phyloP scores from a whole-genome alignment of 1,284 basidiomycete species.

The Pyrrhoderma lamaoense region DNA sequence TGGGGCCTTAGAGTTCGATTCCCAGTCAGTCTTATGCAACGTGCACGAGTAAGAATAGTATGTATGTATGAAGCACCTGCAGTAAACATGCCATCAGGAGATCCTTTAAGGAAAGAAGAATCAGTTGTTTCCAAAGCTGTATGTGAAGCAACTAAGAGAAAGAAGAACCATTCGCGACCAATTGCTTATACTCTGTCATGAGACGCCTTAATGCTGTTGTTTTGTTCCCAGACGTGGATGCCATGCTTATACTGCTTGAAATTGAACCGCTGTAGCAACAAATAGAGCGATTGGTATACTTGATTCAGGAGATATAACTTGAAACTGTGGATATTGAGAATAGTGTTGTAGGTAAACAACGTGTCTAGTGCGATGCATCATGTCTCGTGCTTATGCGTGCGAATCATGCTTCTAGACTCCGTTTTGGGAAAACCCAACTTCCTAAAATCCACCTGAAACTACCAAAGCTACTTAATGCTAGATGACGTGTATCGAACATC shows the following conservation, averaged over 20 bases:
- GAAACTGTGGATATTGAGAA: too few relatives aligned
- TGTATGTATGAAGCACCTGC: conserved; percentile 67
- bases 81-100: conserved; percentile 89
- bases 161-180: conserved; percentile 52
- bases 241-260: conserved; percentile 23
- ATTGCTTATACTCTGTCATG: conserved; percentile 91
- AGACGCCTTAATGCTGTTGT: conserved; percentile 70
- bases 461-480: too few relatives aligned
- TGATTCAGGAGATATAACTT: too few relatives aligned
- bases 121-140: conserved; percentile 5
- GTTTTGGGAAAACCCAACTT: too few relatives aligned
- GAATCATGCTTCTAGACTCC: too few relatives aligned
- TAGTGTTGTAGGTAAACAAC: too few relatives aligned
- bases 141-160: not conserved
- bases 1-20: conserved; percentile 52
- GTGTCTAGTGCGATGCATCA: too few relatives aligned
- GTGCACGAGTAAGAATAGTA: conserved; percentile 8
- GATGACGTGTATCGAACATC: too few relatives aligned
- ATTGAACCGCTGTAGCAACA: too few relatives aligned
- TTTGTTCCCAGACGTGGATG: conserved; percentile 38
- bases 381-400: too few relatives aligned
- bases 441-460: too few relatives aligned
- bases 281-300: too few relatives aligned
- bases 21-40: conserved; percentile 9
- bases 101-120: conserved; percentile 42